Base-by-base conservation (phyloP, 768 basidiomycete genomes). In the Russula brevipes region DNA sequence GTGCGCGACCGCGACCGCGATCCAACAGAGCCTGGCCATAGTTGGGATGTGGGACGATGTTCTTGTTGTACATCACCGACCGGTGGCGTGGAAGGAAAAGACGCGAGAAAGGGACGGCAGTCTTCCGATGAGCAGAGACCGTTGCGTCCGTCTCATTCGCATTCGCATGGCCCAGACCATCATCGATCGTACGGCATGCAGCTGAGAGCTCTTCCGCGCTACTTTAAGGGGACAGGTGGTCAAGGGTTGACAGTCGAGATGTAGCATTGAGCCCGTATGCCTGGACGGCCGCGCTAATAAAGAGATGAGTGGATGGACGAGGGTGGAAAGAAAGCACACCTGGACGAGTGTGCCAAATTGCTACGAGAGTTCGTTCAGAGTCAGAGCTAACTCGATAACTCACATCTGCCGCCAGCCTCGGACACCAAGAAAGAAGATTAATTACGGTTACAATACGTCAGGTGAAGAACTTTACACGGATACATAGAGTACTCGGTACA, bases 101-200 rank as follows among this genome's bases (percentile, higher is more conserved):
- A 59, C 24, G 39, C 19, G 24, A 35, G 57, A 59, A 30, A 59
- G 57, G 38, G 57, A 39, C 39, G 57, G 57, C 31, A 51, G 57
- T 39, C 46, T 16, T 49, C 38, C 57, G 39, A 59, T 51, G 57
- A 51, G 49, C 49, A 41, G 49, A 59, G 24, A 19, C 31, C 1
- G 57, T 59, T 59, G 38, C 47, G 49, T 19, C 30, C 41, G 12
- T 24, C 19, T 44, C 45, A 14, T 54, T 8, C 9, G 30, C 44
- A 31, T 19, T 19, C 54, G 52, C 17, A 60, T 36, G 11, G 53
- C 44, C 9, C 35, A 53, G 33, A 59, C 51, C 57, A 42, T 51
- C 57, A 17, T 59, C 49, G 5, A 59, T 5, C 38, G 49, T 30
- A 11, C 24, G 49, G 16, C 57, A 49, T 2, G 38, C 57, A 19